Percentiles rank a stretch among this genome's conserved stretches.
These are phyloP conservation scores for Solanum tacnaense DNA, from an alignment of 257 asterid genomes.

Conservation along the genomic window DNA sequence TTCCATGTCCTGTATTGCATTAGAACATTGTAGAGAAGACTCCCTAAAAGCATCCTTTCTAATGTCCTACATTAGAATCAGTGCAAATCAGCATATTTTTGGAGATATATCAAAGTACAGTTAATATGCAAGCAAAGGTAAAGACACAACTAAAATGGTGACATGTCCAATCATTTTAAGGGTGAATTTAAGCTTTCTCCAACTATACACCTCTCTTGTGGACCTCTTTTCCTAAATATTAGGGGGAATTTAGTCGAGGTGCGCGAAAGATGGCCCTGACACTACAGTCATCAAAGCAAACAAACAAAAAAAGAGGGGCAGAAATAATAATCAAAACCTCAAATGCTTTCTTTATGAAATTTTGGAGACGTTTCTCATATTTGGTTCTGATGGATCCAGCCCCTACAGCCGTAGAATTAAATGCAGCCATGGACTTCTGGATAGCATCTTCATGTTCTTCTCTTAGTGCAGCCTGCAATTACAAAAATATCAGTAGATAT, in stretches of 20 bases:
- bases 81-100: conserved; percentile 9
- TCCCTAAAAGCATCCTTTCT: conserved; percentile 90
- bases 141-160: background rate
- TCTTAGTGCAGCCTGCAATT: conserved; percentile 65
- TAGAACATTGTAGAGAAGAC: conserved; percentile 69
- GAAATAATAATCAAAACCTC: conserved; percentile 43
- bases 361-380: conserved; percentile 79
- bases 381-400: conserved; percentile 70
- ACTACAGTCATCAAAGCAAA: background rate
- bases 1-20: conserved; percentile 74
- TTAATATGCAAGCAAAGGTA: background rate
- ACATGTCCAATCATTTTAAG: background rate
- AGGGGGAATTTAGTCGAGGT: background rate
- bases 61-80: conserved; percentile 51
- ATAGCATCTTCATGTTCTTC: conserved; percentile 94
- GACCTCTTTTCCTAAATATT: background rate
- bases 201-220: background rate
- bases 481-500: conserved; percentile 12
- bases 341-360: conserved; percentile 72
- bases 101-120: background rate
- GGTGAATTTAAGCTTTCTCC: background rate
- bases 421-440: conserved; percentile 63
- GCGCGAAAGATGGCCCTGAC: background rate
- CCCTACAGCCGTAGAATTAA: conserved; percentile 84
- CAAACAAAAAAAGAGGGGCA: background rate